Evolutionary conservation across 1,284 basidiomycete species (phyloP).

Genomic region (Moesziomyces antarcticus): DNA sequence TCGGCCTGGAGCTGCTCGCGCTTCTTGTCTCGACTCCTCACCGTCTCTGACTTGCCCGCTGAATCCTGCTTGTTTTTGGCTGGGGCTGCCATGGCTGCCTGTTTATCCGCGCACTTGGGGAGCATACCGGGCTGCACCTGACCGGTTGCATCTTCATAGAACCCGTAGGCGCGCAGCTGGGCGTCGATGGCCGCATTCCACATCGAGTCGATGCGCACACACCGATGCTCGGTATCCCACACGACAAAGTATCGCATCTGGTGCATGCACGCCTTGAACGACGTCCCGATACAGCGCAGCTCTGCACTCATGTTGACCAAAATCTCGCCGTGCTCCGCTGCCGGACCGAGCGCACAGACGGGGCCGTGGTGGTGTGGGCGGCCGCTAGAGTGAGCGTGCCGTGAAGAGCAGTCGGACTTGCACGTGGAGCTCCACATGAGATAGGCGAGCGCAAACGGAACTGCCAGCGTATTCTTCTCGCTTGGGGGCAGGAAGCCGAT

Average conservation of each 20-base stretch:
- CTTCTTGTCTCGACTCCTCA: constrained; percentile 10
- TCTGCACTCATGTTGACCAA: not conserved
- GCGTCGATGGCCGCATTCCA: constrained; percentile 1
- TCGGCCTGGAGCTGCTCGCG: constrained; percentile 2
- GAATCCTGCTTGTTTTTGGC: not conserved
- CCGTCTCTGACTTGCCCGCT: not conserved
- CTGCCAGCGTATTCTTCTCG: not conserved
- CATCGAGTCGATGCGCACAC: not conserved
- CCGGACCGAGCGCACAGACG: not conserved
- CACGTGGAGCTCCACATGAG: not conserved
- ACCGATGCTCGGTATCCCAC: constrained; percentile 3
- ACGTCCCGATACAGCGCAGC: constrained; percentile 4
- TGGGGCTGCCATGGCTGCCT: not conserved
- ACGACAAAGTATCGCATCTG: constrained; percentile 8
- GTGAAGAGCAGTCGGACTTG: not conserved
- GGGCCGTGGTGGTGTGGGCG: not conserved
- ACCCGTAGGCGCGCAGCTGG: constrained; percentile 10
- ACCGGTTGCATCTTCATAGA: constrained; percentile 10
- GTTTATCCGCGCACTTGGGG: constrained; percentile 1
- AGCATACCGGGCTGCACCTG: not conserved
- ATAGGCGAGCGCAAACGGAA: not conserved
- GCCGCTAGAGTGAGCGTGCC: not conserved
- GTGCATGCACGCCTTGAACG: constrained; percentile 9
- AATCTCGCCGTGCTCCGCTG: not conserved
- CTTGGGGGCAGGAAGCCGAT: not conserved